Evolutionary conservation across 129 eudicot species (phyloP).

Genomic region (Logfia minima): DNA sequence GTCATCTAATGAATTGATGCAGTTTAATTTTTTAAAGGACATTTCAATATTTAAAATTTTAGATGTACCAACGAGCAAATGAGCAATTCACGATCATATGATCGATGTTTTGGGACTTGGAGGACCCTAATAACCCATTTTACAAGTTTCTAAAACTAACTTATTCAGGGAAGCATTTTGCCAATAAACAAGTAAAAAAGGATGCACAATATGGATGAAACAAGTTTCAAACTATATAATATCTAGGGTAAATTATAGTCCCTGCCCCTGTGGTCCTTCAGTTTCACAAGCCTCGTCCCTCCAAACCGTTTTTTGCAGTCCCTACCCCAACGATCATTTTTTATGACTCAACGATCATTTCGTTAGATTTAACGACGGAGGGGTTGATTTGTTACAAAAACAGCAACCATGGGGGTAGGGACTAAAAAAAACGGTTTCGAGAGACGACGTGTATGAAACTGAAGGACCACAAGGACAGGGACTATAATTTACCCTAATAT

Average conservation of each 20-base stretch:
- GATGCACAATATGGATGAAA: constrained; percentile 18
- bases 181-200: background rate
- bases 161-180: background rate
- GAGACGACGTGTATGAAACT: too few relatives aligned
- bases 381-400: too few relatives aligned
- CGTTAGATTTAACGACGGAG: too few relatives aligned
- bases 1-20: background rate
- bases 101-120: background rate
- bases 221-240: constrained; percentile 10
- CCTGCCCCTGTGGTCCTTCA: too few relatives aligned
- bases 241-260: too few relatives aligned
- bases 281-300: too few relatives aligned
- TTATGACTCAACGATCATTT: too few relatives aligned
- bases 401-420: too few relatives aligned
- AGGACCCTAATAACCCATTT: background rate
- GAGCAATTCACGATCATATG: background rate
- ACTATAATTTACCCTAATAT: background rate
- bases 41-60: background rate
- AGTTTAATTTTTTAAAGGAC: background rate
- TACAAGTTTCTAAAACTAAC: background rate
- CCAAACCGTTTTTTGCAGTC: too few relatives aligned
- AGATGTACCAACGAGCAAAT: background rate
- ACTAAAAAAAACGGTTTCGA: too few relatives aligned
- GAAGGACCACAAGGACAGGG: too few relatives aligned
- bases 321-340: too few relatives aligned